Evolutionary conservation across 2,329 filamentous ascomycete species (phyloP), one percentile per base, ranked within the genome.

Genomic region (Cephalotrichum gorgonifer): DNA sequence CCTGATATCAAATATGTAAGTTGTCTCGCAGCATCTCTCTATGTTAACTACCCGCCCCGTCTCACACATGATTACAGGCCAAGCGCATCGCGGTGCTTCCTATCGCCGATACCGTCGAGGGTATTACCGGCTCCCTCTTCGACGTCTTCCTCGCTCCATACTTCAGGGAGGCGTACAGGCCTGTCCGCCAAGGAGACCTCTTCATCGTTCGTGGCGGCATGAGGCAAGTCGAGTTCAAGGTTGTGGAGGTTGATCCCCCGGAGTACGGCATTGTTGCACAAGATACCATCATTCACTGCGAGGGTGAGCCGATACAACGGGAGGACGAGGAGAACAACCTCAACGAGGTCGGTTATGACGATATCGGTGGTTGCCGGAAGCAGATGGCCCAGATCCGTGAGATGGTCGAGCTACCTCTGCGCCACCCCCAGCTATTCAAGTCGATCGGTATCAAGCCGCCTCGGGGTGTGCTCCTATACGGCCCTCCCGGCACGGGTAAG

Each of bases 381-480:
- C 93, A 98, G 74, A 97, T 98, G 93, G 93, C 93, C 55, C 93
- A 98, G 76, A 95, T 98, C 61, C 88, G 93, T 66, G 93, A 98
- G 70, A 83, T 98, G 78, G 93, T 98, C 56, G 93, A 98, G 78
- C 77, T 98, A 58, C 93, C 93, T 53, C 80, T 98, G 54, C 85
- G 93, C 63, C 93, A 98, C 71, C 93, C 93, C 53, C 93, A 97
- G 70, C 85, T 98, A 46, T 98, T 98, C 86, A 98, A 97, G 79
- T 97, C 91, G 38, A 97, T 98, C 64, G 93, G 93, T 81, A 96
- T 98, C 75, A 98, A 98, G 81, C 93, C 93, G 50, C 93, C 93
- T 43, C 89, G 93, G 63, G 93, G 93, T 82, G 95, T 97, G 63
- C 80, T 98, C 64, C 88, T 98, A 63, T 91, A 86, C 67, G 93